Base-by-base conservation (phyloP, 2,329 filamentous ascomycete species). In the Fusarium sp. region DNA sequence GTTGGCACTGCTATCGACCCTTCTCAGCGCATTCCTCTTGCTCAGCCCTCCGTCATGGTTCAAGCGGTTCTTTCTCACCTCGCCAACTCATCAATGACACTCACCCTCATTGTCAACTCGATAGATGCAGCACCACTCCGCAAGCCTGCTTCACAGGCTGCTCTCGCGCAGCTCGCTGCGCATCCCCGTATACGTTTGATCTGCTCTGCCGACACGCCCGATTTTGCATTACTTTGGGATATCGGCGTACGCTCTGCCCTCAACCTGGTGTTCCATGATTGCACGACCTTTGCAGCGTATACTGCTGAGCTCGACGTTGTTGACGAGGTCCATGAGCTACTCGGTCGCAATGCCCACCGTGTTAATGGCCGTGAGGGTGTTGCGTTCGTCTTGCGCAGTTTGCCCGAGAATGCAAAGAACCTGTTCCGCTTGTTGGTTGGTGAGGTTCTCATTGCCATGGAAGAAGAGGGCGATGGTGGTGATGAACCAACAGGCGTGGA, bases 331-430 rank as follows among this genome's bases (percentile, higher is more conserved):
- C 94, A 98, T 81, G 92, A 94, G 78, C 88, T 98, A 1, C 89
- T 98, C 0, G 95, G 95, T 56, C 91, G 95, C 64, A 95, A 92
- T 77, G 92, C 94, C 24, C 89, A 93, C 61, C 91, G 94, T 48
- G 89, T 96, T 9, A 95, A 95, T 64, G 97, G 97, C 54, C 94
- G 95, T 80, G 96, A 98, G 79, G 97, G 97, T 72, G 94, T 98
- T 1, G 92, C 92, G 7, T 98, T 97, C 80, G 97, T 99, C 65
- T 86, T 99, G 64, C 94, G 94, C 79, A 96, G 93, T 82, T 84
- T 99, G 71, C 95, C 97, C 0, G 95, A 97, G 83, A 98, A 98
- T 79, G 97, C 97, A 1, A 92, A 94, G 81, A 95, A 92, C 69
- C 83, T 99, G 29, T 99, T 98, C 83, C 89, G 93, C 37, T 88